These are phyloP conservation scores for Trichosporon sp. DNA, from an alignment of 1,284 basidiomycete species.

Conservation along the genomic window DNA sequence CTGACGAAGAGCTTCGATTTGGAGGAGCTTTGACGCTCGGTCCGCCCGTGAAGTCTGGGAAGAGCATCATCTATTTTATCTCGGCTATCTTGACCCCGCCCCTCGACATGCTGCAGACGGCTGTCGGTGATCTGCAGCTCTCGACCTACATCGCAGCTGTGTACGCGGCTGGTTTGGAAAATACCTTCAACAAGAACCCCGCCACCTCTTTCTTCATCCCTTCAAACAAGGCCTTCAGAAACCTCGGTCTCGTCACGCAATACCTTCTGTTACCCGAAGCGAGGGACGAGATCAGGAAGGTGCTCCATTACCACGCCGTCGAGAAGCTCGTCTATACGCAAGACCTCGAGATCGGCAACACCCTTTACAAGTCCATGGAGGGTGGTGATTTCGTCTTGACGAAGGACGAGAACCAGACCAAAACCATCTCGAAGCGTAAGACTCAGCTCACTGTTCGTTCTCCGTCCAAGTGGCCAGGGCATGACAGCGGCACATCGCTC, in stretches of 20 bases:
- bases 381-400: constrained; percentile 56
- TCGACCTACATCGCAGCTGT: constrained; percentile 88
- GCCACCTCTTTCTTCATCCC: constrained; percentile 85
- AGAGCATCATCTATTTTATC: constrained; percentile 86
- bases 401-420: constrained; percentile 34
- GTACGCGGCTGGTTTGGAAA: constrained; percentile 78
- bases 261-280: constrained; percentile 73
- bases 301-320: constrained; percentile 84
- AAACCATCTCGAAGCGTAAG: constrained; percentile 2
- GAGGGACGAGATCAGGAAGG: constrained; percentile 74
- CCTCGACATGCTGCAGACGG: constrained; percentile 75
- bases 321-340: constrained; percentile 74
- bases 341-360: constrained; percentile 49
- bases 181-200: constrained; percentile 67
- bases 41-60: constrained; percentile 65
- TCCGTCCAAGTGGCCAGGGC: constrained; percentile 46
- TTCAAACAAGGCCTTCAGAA: constrained; percentile 81
- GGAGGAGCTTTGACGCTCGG: constrained; percentile 80
- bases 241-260: constrained; percentile 83
- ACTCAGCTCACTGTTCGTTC: constrained; percentile 36
- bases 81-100: constrained; percentile 82
- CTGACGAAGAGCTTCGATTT: constrained; percentile 69
- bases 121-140: constrained; percentile 77
- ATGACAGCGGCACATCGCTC: constrained; percentile 57
- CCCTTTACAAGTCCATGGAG: constrained; percentile 52